A percentile compares a stretch with the other conserved stretches of the same genome.
Evolutionary conservation across 306 rosid genomes (phyloP).

Genomic region (Prosopis cineraria): DNA sequence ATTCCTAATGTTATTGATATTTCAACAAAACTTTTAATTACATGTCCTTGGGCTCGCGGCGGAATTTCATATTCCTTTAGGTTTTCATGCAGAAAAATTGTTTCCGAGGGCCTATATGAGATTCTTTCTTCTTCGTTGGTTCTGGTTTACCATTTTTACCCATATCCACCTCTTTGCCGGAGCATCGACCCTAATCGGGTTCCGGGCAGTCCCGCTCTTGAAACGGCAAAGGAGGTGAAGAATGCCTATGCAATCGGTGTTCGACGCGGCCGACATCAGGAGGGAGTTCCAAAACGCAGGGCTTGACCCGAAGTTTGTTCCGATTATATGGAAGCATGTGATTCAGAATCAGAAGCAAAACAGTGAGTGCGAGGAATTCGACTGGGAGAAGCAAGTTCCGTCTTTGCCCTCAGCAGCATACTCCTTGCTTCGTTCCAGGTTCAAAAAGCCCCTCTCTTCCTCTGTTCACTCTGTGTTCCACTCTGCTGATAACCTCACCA

Average conservation of each 20-base stretch:
- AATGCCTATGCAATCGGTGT: slow-evolving; percentile 71
- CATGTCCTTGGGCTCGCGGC: too few species aligned
- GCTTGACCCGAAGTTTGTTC: slow-evolving; percentile 61
- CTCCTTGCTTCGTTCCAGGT: slow-evolving; percentile 57
- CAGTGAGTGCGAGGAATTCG: slow-evolving; percentile 32
- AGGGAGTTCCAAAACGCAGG: slow-evolving; percentile 54
- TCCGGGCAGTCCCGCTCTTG: background rate
- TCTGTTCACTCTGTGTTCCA: slow-evolving; percentile 73
- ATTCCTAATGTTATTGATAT: too few species aligned
- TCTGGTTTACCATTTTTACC: background rate
- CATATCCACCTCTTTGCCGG: background rate
- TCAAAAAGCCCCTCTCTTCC: slow-evolving; percentile 70
- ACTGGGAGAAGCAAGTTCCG: slow-evolving; percentile 56
- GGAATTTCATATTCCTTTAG: too few species aligned
- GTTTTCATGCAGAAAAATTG: too few species aligned
- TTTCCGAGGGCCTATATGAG: too few species aligned
- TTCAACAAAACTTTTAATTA: too few species aligned
- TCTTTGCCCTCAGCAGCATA: slow-evolving; percentile 77
- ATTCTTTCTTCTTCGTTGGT: too few species aligned
- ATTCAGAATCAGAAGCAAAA: slow-evolving; percentile 42
- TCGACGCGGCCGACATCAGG: slow-evolving; percentile 67
- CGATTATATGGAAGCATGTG: slow-evolving; percentile 68
- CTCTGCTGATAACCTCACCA: slow-evolving; percentile 72
- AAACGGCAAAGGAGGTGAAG: background rate
- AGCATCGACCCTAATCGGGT: background rate